Conservation (phyloP, 805 yeast species). For the Yamadazyma scolyti region DNA sequence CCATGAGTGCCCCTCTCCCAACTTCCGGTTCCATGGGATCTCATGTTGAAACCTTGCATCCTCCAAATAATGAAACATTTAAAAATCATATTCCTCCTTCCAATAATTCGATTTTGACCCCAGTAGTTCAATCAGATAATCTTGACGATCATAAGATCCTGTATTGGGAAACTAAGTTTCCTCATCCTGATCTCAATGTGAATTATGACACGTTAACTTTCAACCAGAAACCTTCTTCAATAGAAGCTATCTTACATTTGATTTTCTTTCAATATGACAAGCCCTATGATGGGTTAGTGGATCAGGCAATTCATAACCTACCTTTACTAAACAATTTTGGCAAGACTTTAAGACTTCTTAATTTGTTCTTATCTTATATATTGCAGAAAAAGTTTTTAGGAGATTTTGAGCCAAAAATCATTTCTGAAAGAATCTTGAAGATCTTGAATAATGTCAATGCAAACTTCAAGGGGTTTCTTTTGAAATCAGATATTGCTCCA, state of each 20-base stretch:
- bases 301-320: conserved; percentile 21
- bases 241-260: conserved; percentile 76
- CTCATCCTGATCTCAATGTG: conserved; percentile 38
- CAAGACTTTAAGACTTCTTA: conserved; percentile 19
- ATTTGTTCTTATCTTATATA: conserved; percentile 8
- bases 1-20: no score
- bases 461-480: conserved; percentile 63
- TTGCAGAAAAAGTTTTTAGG: conserved; percentile 13
- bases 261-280: conserved; percentile 37
- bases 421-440: conserved; percentile 49
- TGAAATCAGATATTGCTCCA: conserved; percentile 60
- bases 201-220: conserved; percentile 42
- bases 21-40: no score
- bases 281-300: conserved; percentile 10
- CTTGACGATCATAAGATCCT: conserved; percentile 17
- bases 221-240: conserved; percentile 48
- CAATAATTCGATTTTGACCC: conserved; percentile 7
- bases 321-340: conserved; percentile 37
- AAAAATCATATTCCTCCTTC: no score
- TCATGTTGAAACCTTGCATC: no score
- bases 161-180: conserved; percentile 20
- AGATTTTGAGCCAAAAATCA: conserved; percentile 15
- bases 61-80: no score
- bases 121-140: conserved; percentile 1
- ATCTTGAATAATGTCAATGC: conserved; percentile 55